Percentiles rank a stretch among this genome's conserved stretches.
phyloP scores from a whole-genome alignment of 1,284 basidiomycete genomes.

The Sporisorium scitamineum region DNA sequence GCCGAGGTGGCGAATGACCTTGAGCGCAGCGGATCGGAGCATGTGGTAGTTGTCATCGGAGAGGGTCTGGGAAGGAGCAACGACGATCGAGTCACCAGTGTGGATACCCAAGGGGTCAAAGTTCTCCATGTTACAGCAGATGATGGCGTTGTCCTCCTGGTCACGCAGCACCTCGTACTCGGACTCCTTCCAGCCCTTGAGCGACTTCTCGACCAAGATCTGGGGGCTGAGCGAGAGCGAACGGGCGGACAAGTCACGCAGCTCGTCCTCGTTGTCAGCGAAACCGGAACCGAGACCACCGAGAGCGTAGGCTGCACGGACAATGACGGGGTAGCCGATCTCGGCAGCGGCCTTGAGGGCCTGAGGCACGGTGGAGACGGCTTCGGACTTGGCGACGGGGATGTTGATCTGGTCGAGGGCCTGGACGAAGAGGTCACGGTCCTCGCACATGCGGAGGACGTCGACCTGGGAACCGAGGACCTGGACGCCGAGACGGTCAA shows the following conservation, averaged over 20 bases:
- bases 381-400: slow-evolving; percentile 95
- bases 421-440: slow-evolving; percentile 95
- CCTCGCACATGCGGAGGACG: slow-evolving; percentile 81
- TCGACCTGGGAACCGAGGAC: slow-evolving; percentile 94
- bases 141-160: slow-evolving; percentile 86
- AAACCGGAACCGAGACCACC: slow-evolving; percentile 99
- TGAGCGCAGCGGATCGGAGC: slow-evolving; percentile 96
- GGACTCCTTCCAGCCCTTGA: slow-evolving; percentile 99
- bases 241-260: slow-evolving; percentile 92
- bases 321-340: slow-evolving; percentile 98
- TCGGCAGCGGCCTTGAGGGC: slow-evolving; percentile 89
- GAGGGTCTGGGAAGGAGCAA: slow-evolving; percentile 96
- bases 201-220: slow-evolving; percentile 95
- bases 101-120: slow-evolving; percentile 99
- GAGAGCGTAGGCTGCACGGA: slow-evolving; percentile 97
- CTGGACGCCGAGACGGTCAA: slow-evolving; percentile 92
- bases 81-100: slow-evolving; percentile 99
- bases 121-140: slow-evolving; percentile 98
- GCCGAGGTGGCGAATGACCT: slow-evolving; percentile 96
- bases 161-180: slow-evolving; percentile 99
- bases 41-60: slow-evolving; percentile 97
- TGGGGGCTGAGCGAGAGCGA: slow-evolving; percentile 91
- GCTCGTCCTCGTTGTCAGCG: slow-evolving; percentile 92
- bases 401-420: slow-evolving; percentile 98
- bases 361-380: slow-evolving; percentile 93